phyloP scores from a whole-genome alignment of 139 green algal genomes.

The Chlorella vulgaris region DNA sequence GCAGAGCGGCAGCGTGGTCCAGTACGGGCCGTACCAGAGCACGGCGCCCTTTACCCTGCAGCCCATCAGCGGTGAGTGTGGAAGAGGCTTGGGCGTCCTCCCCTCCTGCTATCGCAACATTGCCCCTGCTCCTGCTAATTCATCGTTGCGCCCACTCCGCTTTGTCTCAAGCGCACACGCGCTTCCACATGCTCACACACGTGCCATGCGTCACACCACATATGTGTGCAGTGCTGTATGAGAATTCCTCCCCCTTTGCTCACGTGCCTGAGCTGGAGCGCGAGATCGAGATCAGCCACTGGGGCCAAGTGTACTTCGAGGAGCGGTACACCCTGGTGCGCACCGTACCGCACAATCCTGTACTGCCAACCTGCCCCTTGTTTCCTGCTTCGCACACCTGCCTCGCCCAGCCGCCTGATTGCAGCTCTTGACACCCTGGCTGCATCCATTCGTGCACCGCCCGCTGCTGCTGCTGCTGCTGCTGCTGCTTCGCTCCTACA shows the following conservation, averaged over 20 bases:
- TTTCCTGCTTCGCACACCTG: neutral
- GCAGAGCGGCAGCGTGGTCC: slow-evolving; percentile 35
- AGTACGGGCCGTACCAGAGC: slow-evolving; percentile 58
- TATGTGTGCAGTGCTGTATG: slow-evolving; percentile 77
- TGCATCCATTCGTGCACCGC: too few relatives aligned
- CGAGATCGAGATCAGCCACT: slow-evolving; percentile 92
- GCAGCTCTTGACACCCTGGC: too few relatives aligned
- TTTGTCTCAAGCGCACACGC: too few relatives aligned
- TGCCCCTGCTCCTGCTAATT: neutral
- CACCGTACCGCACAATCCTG: neutral
- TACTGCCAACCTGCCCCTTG: neutral
- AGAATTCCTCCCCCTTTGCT: slow-evolving; percentile 80
- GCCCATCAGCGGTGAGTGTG: slow-evolving; percentile 45
- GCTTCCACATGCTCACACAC: too few relatives aligned
- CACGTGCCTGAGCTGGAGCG: slow-evolving; percentile 61
- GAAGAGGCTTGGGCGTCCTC: neutral
- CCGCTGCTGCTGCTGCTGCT: too few relatives aligned
- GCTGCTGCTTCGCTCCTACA: too few relatives aligned
- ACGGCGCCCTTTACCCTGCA: slow-evolving; percentile 30
- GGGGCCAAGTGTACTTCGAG: slow-evolving; percentile 92
- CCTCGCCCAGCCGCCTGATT: neutral
- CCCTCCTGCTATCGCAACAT: neutral
- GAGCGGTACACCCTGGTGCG: slow-evolving; percentile 83
- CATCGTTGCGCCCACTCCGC: neutral
- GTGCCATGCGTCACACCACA: too few relatives aligned